phyloP scores from a whole-genome alignment of 2,329 filamentous ascomycete genomes.

The Pyrenophora seminiperda region DNA sequence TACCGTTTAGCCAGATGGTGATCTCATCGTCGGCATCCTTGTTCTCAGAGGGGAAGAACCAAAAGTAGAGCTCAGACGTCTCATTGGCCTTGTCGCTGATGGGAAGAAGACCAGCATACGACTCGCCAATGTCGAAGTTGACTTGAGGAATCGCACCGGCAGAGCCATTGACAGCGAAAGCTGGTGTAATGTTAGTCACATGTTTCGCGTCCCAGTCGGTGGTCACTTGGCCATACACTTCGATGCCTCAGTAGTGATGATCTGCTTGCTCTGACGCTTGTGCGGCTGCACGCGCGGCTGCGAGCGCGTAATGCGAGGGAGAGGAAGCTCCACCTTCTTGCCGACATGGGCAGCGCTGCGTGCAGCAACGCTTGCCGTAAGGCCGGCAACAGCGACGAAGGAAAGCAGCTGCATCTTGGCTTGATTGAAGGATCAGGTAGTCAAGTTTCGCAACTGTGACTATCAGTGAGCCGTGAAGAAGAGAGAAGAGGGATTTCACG shows the following conservation, averaged over 20 bases:
- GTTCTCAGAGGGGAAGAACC: slow-evolving; percentile 61
- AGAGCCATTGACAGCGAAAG: slow-evolving; percentile 46
- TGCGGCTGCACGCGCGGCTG: slow-evolving; percentile 22
- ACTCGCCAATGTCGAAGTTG: slow-evolving; percentile 53
- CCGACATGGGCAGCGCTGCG: slow-evolving; percentile 37
- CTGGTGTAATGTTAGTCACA: slow-evolving; percentile 23
- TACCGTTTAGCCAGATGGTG: slow-evolving; percentile 53
- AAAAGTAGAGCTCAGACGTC: slow-evolving; percentile 58
- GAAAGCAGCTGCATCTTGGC: slow-evolving; percentile 41
- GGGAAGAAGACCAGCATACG: slow-evolving; percentile 57
- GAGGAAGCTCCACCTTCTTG: slow-evolving; percentile 37
- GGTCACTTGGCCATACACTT: slow-evolving; percentile 17
- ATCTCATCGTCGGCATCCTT: slow-evolving; percentile 56
- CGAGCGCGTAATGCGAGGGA: slow-evolving; percentile 32
- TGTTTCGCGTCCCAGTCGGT: too few species aligned
- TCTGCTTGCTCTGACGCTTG: slow-evolving; percentile 29
- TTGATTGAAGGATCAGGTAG: slow-evolving; percentile 4
- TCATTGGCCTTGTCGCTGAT: slow-evolving; percentile 56
- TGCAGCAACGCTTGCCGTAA: slow-evolving; percentile 35
- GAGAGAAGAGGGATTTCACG: not conserved
- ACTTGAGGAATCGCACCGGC: slow-evolving; percentile 55
- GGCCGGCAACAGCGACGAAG: slow-evolving; percentile 36
- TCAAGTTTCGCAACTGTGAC: slow-evolving; percentile 8
- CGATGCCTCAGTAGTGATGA: slow-evolving; percentile 50
- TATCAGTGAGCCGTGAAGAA: slow-evolving; percentile 8